phyloP scores from a whole-genome alignment of 768 basidiomycete genomes.

The Boletellus ananas region DNA sequence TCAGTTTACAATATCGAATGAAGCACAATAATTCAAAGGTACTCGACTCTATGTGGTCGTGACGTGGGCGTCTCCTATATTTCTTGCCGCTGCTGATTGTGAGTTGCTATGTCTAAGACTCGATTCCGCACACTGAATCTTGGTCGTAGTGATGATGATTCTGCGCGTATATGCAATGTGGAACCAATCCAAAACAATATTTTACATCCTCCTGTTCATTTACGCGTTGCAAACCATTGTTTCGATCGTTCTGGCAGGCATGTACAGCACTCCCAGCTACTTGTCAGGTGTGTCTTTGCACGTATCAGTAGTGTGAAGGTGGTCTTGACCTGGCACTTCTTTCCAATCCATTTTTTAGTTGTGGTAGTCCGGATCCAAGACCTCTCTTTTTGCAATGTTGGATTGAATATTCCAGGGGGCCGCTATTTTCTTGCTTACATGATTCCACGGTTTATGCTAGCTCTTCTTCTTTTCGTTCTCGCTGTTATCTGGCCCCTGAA shows the following conservation, averaged over 20 bases:
- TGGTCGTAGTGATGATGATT: neutral
- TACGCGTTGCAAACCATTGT: neutral
- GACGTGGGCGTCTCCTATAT: neutral
- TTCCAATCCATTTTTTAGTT: neutral
- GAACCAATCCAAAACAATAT: neutral
- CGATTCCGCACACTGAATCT: neutral
- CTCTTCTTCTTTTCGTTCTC: neutral
- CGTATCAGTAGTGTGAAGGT: neutral
- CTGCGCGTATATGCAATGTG: neutral
- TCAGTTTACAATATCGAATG: neutral
- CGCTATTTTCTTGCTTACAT: neutral
- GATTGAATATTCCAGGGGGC: too few relatives aligned
- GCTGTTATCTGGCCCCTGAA: neutral
- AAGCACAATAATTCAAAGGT: neutral
- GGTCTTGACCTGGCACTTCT: too few relatives aligned
- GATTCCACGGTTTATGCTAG: neutral
- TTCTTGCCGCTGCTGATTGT: neutral
- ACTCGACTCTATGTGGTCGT: neutral
- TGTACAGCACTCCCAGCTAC: neutral
- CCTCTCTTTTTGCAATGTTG: neutral
- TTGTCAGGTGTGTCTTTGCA: neutral
- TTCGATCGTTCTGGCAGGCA: neutral
- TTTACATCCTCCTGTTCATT: neutral
- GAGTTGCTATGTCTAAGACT: neutral
- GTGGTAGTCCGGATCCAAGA: neutral